A percentile compares a stretch with the other conserved stretches of the same genome.
Evolutionary conservation across 2,329 filamentous ascomycete species (phyloP).

Genomic region (Botrytis squamosa): DNA sequence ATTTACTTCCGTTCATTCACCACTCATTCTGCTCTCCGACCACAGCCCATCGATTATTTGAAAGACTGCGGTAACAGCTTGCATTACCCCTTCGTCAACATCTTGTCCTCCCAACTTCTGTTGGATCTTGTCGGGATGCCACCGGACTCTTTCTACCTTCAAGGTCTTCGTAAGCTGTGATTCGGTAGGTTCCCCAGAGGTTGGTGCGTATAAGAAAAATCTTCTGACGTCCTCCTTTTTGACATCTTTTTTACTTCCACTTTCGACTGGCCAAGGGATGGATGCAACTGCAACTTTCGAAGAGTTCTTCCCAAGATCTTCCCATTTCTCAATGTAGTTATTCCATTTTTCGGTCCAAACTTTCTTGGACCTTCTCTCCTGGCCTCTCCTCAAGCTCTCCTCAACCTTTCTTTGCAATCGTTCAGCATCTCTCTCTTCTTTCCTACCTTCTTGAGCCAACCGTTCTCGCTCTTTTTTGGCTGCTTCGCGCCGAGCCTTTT

Average conservation of each 20-base stretch:
- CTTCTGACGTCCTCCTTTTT: constrained; percentile 55
- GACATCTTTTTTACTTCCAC: constrained; percentile 56
- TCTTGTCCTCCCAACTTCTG: constrained; percentile 72
- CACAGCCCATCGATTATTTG: constrained; percentile 84
- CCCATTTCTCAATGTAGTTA: constrained; percentile 65
- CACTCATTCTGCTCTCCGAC: constrained; percentile 49
- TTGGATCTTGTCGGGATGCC: constrained; percentile 98
- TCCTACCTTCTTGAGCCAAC: constrained; percentile 42
- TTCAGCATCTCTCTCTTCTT: constrained; percentile 42
- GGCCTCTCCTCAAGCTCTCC: constrained; percentile 63
- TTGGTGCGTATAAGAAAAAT: constrained; percentile 58
- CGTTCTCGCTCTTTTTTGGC: constrained; percentile 51
- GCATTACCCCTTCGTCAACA: constrained; percentile 71
- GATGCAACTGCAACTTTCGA: constrained; percentile 48
- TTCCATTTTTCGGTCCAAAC: constrained; percentile 62
- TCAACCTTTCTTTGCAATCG: constrained; percentile 65
- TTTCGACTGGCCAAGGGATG: constrained; percentile 64
- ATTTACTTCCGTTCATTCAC: not conserved
- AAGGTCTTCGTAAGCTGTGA: constrained; percentile 52
- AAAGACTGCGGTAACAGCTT: constrained; percentile 83
- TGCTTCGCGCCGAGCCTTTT: constrained; percentile 62
- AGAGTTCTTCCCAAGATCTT: constrained; percentile 44
- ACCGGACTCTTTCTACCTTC: constrained; percentile 83
- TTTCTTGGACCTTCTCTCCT: constrained; percentile 53
- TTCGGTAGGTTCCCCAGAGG: constrained; percentile 34